Conservation (phyloP, 2,329 filamentous ascomycete species). For the Phialophora expanda region DNA sequence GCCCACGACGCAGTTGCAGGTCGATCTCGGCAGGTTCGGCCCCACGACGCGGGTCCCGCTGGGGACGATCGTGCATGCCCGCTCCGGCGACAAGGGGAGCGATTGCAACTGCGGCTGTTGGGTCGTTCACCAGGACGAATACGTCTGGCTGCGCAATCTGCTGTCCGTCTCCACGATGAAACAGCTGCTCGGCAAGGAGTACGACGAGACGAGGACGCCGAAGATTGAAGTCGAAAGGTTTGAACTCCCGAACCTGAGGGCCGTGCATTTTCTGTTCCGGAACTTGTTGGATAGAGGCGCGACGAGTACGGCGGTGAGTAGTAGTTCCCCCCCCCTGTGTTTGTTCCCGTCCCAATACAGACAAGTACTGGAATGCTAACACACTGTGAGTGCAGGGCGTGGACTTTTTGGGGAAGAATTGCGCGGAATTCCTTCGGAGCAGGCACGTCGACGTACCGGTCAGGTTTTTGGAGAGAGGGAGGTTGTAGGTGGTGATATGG, state of each 20-base stretch:
- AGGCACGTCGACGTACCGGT: conserved; percentile 47
- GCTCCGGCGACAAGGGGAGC: conserved; percentile 46
- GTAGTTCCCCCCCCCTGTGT: too few relatives aligned
- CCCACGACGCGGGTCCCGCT: conserved; percentile 42
- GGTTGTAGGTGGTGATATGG: conserved; percentile 16
- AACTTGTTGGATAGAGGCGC: conserved; percentile 48
- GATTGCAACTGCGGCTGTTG: conserved; percentile 49
- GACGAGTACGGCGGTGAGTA: conserved; percentile 42
- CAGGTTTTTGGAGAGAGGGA: conserved; percentile 42
- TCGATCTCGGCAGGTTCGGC: conserved; percentile 40
- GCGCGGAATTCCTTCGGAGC: conserved; percentile 47
- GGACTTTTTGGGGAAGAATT: conserved; percentile 50
- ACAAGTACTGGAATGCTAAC: not conserved
- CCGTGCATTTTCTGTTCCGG: conserved; percentile 49
- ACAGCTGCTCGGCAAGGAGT: conserved; percentile 48
- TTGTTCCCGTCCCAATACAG: not conserved
- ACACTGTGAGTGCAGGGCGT: conserved; percentile 30
- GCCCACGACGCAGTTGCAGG: conserved; percentile 33
- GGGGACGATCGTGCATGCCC: conserved; percentile 45
- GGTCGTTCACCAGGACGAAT: conserved; percentile 43
- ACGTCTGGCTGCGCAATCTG: conserved; percentile 41
- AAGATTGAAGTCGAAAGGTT: conserved; percentile 52
- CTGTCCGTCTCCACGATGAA: conserved; percentile 37
- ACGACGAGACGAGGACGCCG: conserved; percentile 39
- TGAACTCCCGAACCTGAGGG: conserved; percentile 52